phyloP scores from a whole-genome alignment of 345 rosid species.

The Brassica cretica region DNA sequence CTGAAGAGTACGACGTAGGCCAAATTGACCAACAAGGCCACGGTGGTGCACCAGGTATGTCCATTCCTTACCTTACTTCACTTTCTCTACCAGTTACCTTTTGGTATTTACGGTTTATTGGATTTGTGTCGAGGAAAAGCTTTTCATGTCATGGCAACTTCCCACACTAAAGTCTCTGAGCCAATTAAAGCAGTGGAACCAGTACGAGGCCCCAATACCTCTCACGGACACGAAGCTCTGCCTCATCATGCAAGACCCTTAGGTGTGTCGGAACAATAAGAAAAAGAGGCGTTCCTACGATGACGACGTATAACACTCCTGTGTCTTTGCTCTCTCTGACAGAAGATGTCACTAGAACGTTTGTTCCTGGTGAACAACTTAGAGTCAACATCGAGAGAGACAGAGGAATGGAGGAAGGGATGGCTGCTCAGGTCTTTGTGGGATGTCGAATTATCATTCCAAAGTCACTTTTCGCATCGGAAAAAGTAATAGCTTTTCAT shows the following conservation, averaged over 20 bases:
- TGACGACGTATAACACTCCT: slow-evolving; percentile 31
- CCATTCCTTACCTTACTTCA: too few species aligned
- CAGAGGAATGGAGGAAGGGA: slow-evolving; percentile 50
- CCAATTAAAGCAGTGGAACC: slow-evolving; percentile 4
- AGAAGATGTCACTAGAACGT: slow-evolving; percentile 31
- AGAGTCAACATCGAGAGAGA: slow-evolving; percentile 43
- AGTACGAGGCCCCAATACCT: not conserved
- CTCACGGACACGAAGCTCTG: slow-evolving; percentile 5
- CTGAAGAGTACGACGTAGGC: too few species aligned
- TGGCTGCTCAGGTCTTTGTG: slow-evolving; percentile 38
- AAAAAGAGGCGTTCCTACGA: slow-evolving; percentile 5
- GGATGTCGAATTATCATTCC: slow-evolving; percentile 53
- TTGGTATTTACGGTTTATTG: too few species aligned
- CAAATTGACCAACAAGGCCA: too few species aligned
- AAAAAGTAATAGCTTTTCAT: slow-evolving; percentile 20
- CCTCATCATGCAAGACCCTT: slow-evolving; percentile 9
- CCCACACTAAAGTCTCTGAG: slow-evolving; percentile 6
- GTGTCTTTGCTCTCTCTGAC: slow-evolving; percentile 11
- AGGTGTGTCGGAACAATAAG: slow-evolving; percentile 1
- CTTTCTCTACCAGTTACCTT: too few species aligned
- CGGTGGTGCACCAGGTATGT: too few species aligned
- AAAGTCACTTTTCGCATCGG: slow-evolving; percentile 52
- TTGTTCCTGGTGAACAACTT: slow-evolving; percentile 26
- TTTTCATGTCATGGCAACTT: slow-evolving; percentile 25
- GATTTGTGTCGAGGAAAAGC: not conserved